Evolutionary conservation across 495 filamentous ascomycete genomes (phyloP).

Genomic region (Penicillium maclennaniae): DNA sequence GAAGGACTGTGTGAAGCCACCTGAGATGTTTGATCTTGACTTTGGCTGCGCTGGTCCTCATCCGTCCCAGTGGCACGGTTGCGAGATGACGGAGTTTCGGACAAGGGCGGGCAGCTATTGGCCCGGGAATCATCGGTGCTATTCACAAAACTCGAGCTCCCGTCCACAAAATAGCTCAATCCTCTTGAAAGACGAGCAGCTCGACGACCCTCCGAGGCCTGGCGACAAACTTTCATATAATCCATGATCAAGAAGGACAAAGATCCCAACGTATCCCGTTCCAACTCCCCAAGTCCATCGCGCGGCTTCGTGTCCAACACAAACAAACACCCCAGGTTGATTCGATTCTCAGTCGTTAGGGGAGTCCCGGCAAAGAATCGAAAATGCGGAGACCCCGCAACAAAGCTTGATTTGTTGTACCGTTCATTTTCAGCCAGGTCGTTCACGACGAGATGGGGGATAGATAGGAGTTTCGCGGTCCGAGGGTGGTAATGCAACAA

Average conservation of each 20-base stretch:
- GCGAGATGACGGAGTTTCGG: conserved; percentile 26
- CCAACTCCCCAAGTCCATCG: conserved; percentile 27
- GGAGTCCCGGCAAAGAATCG: conserved; percentile 49
- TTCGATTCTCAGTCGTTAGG: conserved; percentile 61
- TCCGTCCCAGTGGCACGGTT: conserved; percentile 26
- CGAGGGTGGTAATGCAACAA: conserved; percentile 36
- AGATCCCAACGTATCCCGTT: conserved; percentile 41
- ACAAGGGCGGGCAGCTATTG: conserved; percentile 18
- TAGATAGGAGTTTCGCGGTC: conserved; percentile 21
- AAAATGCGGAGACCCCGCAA: conserved; percentile 38
- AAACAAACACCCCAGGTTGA: conserved; percentile 69
- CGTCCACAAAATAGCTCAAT: conserved; percentile 61
- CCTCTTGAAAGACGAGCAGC: conserved; percentile 58
- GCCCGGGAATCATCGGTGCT: conserved; percentile 25
- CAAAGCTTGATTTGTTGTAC: conserved; percentile 40
- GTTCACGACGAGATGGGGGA: conserved; percentile 34
- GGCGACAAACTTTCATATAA: conserved; percentile 56
- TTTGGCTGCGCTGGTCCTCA: conserved; percentile 16
- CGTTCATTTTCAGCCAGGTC: conserved; percentile 40
- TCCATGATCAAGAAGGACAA: conserved; percentile 58
- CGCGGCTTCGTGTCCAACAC: conserved; percentile 53
- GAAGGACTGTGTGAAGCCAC: conserved; percentile 20
- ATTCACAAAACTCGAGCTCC: conserved; percentile 44
- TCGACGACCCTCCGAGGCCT: conserved; percentile 54
- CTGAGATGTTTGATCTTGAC: conserved; percentile 22